Percentiles rank a stretch among this genome's conserved stretches.
These are phyloP conservation scores for Aeminium ludgeri DNA, from an alignment of 495 filamentous ascomycete genomes.

Conservation along the genomic window DNA sequence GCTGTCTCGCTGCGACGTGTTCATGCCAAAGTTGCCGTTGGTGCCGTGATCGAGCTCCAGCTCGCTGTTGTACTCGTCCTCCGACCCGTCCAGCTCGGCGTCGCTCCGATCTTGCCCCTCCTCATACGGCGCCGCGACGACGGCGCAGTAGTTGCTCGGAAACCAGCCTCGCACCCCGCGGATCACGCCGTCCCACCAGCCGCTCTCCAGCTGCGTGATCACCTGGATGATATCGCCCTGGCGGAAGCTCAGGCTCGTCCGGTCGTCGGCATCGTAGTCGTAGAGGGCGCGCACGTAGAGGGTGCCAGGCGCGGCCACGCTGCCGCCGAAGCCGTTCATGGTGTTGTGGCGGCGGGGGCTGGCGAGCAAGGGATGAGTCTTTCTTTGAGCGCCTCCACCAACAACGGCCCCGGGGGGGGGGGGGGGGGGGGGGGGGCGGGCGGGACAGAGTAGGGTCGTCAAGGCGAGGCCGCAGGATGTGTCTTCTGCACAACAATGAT, in stretches of 20 bases:
- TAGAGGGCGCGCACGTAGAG: conserved; percentile 93
- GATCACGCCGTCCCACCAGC: conserved; percentile 98
- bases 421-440: no score
- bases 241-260: conserved; percentile 87
- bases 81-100: conserved; percentile 32
- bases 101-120: conserved; percentile 31
- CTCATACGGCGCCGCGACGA: conserved; percentile 51
- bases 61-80: conserved; percentile 46
- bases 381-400: no score
- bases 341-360: conserved; percentile 14
- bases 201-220: conserved; percentile 90
- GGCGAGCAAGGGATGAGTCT: no score
- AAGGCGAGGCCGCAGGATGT: no score
- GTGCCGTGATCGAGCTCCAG: conserved; percentile 51
- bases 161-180: conserved; percentile 92
- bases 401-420: no score
- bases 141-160: conserved; percentile 92
- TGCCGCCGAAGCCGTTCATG: conserved; percentile 57
- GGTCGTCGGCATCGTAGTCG: conserved; percentile 93
- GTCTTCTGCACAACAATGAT: no score
- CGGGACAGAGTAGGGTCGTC: no score
- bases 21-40: conserved; percentile 30
- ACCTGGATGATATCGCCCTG: conserved; percentile 95
- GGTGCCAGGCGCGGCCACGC: conserved; percentile 50
- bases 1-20: conserved; percentile 40